Evolutionary conservation across 2,329 filamentous ascomycete genomes (phyloP).

Genomic region (Xylariaceae sp.): DNA sequence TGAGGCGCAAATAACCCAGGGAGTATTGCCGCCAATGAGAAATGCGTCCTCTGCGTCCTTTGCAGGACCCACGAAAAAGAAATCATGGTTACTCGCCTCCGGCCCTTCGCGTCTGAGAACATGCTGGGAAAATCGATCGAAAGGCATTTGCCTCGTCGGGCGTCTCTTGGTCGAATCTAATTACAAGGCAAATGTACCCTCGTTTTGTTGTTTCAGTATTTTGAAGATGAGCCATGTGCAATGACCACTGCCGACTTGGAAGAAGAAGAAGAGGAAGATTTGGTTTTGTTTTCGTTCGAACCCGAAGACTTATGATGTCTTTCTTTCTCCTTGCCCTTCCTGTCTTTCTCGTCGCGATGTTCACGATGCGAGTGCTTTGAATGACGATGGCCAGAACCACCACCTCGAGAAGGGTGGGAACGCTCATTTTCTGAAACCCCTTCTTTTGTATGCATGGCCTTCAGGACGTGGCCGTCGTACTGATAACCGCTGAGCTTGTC

Average conservation of each 20-base stretch:
- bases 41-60: too few species aligned
- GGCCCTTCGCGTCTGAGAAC: too few species aligned
- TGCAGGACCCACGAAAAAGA: too few species aligned
- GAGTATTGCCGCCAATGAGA: too few species aligned
- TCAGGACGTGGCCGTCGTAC: constrained; percentile 24
- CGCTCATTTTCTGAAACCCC: constrained; percentile 24
- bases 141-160: too few species aligned
- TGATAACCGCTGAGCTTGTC: constrained; percentile 25
- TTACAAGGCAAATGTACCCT: too few species aligned
- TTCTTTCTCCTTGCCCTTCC: constrained; percentile 22
- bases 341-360: constrained; percentile 15
- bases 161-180: too few species aligned
- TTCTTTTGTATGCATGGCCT: constrained; percentile 26
- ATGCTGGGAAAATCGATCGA: too few species aligned
- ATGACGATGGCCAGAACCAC: constrained; percentile 7
- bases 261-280: constrained; percentile 11
- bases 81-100: too few species aligned
- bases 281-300: constrained; percentile 20
- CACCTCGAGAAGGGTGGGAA: constrained; percentile 5
- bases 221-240: constrained; percentile 22
- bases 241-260: constrained; percentile 25
- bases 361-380: constrained; percentile 7
- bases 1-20: too few species aligned
- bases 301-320: constrained; percentile 9
- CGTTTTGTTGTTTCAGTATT: too few species aligned